Conservation (phyloP, 306 rosid genomes). For the Begonia peltatifolia region DNA sequence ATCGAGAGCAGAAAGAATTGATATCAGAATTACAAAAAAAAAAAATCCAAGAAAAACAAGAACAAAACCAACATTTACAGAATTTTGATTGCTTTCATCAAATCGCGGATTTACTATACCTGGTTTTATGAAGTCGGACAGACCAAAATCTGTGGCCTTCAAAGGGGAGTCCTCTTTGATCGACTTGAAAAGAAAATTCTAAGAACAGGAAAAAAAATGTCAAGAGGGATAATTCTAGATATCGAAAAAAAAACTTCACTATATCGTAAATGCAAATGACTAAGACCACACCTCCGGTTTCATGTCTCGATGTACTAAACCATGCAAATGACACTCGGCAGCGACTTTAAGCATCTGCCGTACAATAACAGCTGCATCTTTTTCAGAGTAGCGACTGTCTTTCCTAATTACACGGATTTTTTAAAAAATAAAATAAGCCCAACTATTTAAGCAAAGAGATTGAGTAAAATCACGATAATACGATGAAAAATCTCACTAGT, state of each 20-base stretch:
- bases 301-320: slow-evolving; percentile 98
- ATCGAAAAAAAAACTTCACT: too few relatives aligned
- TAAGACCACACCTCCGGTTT: slow-evolving; percentile 72
- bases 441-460: not conserved
- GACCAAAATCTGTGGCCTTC: slow-evolving; percentile 96
- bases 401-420: slow-evolving; percentile 40
- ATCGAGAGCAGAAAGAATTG: slow-evolving; percentile 10
- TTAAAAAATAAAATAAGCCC: not conserved
- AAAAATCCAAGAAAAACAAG: slow-evolving; percentile 5
- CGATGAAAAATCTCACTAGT: slow-evolving; percentile 4
- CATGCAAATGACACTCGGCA: slow-evolving; percentile 95
- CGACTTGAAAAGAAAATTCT: slow-evolving; percentile 97
- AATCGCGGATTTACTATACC: slow-evolving; percentile 25
- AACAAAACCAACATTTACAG: slow-evolving; percentile 7
- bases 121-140: slow-evolving; percentile 96
- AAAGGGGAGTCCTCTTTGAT: slow-evolving; percentile 47
- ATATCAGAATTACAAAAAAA: not conserved
- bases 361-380: slow-evolving; percentile 90
- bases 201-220: slow-evolving; percentile 9
- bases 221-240: too few relatives aligned
- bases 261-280: slow-evolving; percentile 5
- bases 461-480: slow-evolving; percentile 3
- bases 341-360: slow-evolving; percentile 99
- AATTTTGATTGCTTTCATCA: slow-evolving; percentile 1
- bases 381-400: slow-evolving; percentile 90